Evolutionary conservation across 495 filamentous ascomycete species (phyloP).

Genomic region (Thermochaetoides thermophila): DNA sequence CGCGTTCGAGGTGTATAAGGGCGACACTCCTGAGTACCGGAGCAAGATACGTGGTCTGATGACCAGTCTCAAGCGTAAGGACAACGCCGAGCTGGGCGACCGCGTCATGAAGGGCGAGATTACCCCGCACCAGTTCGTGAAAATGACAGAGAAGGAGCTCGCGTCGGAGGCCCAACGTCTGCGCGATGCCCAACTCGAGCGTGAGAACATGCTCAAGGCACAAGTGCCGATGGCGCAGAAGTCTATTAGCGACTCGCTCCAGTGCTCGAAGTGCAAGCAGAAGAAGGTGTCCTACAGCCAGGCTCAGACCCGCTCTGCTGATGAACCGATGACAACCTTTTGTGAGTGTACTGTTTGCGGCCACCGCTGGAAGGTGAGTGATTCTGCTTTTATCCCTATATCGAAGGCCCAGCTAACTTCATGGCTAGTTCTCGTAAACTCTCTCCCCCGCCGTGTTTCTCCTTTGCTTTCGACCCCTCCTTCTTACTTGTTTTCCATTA

Average conservation of each 20-base stretch:
- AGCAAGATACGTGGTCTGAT: slow-evolving; percentile 79
- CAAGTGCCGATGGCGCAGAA: slow-evolving; percentile 83
- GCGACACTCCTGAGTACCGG: slow-evolving; percentile 63
- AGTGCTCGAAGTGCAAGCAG: slow-evolving; percentile 79
- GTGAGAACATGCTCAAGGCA: slow-evolving; percentile 90
- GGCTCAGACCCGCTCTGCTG: slow-evolving; percentile 87
- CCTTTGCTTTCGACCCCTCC: neutral
- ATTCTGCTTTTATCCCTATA: neutral
- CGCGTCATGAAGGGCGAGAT: slow-evolving; percentile 65
- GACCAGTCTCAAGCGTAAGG: slow-evolving; percentile 85
- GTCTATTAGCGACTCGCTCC: slow-evolving; percentile 69
- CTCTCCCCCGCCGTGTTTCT: neutral
- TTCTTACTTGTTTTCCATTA: neutral
- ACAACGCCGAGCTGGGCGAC: slow-evolving; percentile 58
- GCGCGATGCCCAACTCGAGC: slow-evolving; percentile 56
- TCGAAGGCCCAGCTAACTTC: too few species aligned
- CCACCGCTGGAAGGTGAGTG: slow-evolving; percentile 56
- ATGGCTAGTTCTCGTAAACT: slow-evolving; percentile 1
- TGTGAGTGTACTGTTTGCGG: slow-evolving; percentile 65
- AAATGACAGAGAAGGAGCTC: slow-evolving; percentile 36
- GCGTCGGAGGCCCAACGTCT: slow-evolving; percentile 57
- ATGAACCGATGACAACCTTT: slow-evolving; percentile 82
- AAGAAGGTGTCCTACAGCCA: slow-evolving; percentile 91
- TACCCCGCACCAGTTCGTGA: slow-evolving; percentile 53
- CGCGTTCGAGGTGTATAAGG: slow-evolving; percentile 45